A percentile compares a stretch with the other conserved stretches of the same genome.
These are phyloP conservation scores for Rhizopogon vinicolor DNA, from an alignment of 768 basidiomycete species.

Conservation along the genomic window DNA sequence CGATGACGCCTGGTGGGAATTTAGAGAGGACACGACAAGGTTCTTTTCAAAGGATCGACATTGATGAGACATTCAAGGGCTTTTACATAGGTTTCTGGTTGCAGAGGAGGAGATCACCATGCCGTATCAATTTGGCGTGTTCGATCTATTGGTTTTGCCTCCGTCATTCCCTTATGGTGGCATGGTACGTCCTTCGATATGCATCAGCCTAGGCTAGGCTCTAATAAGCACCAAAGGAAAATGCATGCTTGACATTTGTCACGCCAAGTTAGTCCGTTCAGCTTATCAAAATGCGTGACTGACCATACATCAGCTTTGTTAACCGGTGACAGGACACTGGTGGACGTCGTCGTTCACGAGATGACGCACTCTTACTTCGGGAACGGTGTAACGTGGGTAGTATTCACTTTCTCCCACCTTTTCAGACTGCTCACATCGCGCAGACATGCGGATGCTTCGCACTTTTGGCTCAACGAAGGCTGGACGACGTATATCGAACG, in stretches of 20 bases:
- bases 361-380: slow-evolving; percentile 88
- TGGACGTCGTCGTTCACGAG: slow-evolving; percentile 89
- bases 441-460: slow-evolving; percentile 66
- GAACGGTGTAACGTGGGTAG: slow-evolving; percentile 73
- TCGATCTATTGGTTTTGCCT: slow-evolving; percentile 85
- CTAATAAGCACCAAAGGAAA: slow-evolving; percentile 53
- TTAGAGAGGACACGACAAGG: slow-evolving; percentile 80
- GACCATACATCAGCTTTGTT: slow-evolving; percentile 52
- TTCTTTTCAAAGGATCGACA: slow-evolving; percentile 23
- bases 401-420: slow-evolving; percentile 14
- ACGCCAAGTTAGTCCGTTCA: slow-evolving; percentile 65
- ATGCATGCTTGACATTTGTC: slow-evolving; percentile 82
- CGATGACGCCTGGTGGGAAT: slow-evolving; percentile 80
- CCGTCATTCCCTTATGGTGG: slow-evolving; percentile 93
- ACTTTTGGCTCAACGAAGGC: slow-evolving; percentile 90
- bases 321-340: slow-evolving; percentile 80
- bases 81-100: slow-evolving; percentile 56
- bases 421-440: neutral
- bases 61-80: neutral
- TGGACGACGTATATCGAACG: slow-evolving; percentile 95
- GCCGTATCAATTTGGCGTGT: slow-evolving; percentile 81
- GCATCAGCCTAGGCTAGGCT: no score
- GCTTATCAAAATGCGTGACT: neutral
- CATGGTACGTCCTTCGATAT: slow-evolving; percentile 44
- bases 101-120: slow-evolving; percentile 70